Evolutionary conservation across 73 alveolate species (phyloP).

Genomic region (Strombidium stylifer): DNA sequence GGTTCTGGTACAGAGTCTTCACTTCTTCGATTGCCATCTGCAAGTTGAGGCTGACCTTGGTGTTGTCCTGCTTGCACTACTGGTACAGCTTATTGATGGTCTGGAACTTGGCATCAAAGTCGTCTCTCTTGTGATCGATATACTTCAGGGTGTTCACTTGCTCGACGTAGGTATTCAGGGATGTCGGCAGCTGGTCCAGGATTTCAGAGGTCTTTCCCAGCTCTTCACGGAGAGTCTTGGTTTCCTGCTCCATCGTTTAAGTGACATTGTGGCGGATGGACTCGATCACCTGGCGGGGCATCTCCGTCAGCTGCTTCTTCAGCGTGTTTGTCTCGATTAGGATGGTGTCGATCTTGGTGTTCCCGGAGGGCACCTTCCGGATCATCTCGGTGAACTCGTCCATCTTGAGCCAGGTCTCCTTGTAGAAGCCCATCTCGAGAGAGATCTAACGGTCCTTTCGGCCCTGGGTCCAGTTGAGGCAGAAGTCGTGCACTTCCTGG

Average conservation of each 20-base stretch:
- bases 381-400: conserved; percentile 41
- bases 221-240: conserved; percentile 56
- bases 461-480: conserved; percentile 45
- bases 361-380: conserved; percentile 39
- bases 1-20: conserved; percentile 39
- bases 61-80: conserved; percentile 43
- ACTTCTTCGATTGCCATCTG: conserved; percentile 55
- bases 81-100: conserved; percentile 53
- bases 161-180: conserved; percentile 55
- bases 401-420: conserved; percentile 58
- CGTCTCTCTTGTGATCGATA: conserved; percentile 45
- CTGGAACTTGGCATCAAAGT: conserved; percentile 38
- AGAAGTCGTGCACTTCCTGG: conserved; percentile 58
- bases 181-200: conserved; percentile 44
- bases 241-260: conserved; percentile 58
- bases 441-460: conserved; percentile 15
- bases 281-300: conserved; percentile 65
- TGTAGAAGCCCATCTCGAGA: conserved; percentile 53
- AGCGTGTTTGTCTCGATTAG: conserved; percentile 55
- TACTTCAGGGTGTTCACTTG: conserved; percentile 58
- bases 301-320: conserved; percentile 33
- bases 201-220: conserved; percentile 43
- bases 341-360: conserved; percentile 44
- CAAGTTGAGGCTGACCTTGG: conserved; percentile 38
- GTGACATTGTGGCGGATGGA: conserved; percentile 65